Evolutionary conservation across 1,139 yeast genomes (phyloP), one percentile per base, ranked within the genome.

Genomic region (Arxiozyma heterogenica): DNA sequence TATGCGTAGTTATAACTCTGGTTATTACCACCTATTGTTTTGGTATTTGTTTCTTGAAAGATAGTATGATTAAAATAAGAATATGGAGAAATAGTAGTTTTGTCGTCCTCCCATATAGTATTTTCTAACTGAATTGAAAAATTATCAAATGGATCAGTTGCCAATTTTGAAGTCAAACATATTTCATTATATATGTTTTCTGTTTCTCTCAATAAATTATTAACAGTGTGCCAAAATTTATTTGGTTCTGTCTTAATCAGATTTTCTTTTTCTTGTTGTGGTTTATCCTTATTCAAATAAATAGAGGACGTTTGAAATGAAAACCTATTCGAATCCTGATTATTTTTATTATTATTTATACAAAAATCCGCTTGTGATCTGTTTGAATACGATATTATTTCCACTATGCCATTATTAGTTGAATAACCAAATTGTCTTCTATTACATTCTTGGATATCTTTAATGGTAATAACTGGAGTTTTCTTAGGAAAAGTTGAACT

Each of bases 381-480:
- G 5, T 22, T 42, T 18, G 21, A 17, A 20, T 21, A 9, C 21
- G 44, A 20, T 20, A 42, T 42, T 11, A 42, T 42, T 17, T 21
- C 23, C 23, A 15, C n/a, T 27, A 7, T 27, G 11, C 30, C 30
- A 27, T 27, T 27, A 23, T 23, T 23, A 23, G 23, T 43, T 77
- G 1, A 11, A 27, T 17, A 18, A 22, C 18, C 23, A 34, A 46
- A 46, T 20, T 8, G 7, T 21, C 18, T 30, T 12, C 15, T 11
- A 15, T 46, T 46, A 20, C 42, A 22, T 9, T 34, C 23, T 27
- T 49, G 51, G 25, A 49, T 42, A 49, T 49, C 51, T 21, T 17
- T 20, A 17, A 49, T 46, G 4, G 45, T 27, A 21, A 49, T 42
- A 27, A 27, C 30, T 27, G 30, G 30, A 27, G 30, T 27, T 27